Percentiles rank a stretch among this genome's conserved stretches.
These are phyloP conservation scores for Aspergillus nomiae DNA, from an alignment of 2,329 filamentous ascomycete genomes.

Conservation along the genomic window DNA sequence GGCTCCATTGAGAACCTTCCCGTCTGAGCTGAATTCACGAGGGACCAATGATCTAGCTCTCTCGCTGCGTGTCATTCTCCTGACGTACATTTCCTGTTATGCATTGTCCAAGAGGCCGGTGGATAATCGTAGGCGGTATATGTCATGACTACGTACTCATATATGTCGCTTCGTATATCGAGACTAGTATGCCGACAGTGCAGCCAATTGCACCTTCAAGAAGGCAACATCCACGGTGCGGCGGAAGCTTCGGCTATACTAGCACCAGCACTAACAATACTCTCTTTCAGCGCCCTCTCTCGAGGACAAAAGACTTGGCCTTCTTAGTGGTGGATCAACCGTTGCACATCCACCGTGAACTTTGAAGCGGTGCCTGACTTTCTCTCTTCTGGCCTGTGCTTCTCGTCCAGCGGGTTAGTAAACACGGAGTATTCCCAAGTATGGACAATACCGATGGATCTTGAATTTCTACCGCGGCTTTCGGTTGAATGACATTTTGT, in stretches of 20 bases:
- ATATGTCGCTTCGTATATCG: background rate
- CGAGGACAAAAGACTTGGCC: background rate
- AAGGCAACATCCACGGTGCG: background rate
- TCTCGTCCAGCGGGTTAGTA: background rate
- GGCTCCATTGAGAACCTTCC: background rate
- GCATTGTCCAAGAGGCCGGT: background rate
- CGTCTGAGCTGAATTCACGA: background rate
- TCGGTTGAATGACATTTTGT: background rate
- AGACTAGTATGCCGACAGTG: background rate
- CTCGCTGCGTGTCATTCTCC: background rate
- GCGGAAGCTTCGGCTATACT: background rate
- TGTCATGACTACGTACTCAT: background rate
- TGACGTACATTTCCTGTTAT: background rate
- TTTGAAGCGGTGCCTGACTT: background rate
- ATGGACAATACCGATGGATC: background rate
- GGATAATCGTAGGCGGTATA: background rate
- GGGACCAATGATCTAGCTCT: background rate
- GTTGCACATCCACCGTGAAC: background rate
- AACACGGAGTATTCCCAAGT: background rate
- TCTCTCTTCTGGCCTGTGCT: background rate
- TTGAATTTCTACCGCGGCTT: background rate
- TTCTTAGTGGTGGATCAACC: constrained; percentile 1
- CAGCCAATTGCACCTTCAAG: background rate
- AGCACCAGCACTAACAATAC: background rate
- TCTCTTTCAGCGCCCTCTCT: background rate